Base-by-base conservation (phyloP, 164 flowering plant genomes). In the Tetrastigma voinierianum region DNA sequence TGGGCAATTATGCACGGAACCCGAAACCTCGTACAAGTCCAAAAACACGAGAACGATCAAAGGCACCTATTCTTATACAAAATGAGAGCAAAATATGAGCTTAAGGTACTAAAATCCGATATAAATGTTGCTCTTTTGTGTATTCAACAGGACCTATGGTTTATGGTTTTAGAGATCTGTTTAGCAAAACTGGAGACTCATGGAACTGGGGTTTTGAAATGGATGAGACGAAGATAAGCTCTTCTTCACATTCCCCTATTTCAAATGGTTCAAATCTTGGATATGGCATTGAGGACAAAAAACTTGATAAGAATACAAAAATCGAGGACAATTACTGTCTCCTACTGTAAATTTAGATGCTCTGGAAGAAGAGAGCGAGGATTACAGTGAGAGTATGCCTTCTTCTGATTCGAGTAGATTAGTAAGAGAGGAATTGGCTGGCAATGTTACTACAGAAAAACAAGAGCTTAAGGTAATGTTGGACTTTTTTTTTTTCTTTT, bases 81-180 rank as follows among this genome's bases (percentile, higher is more conserved):
- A n/a, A n/a, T n/a, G n/a, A n/a, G n/a, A n/a, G n/a, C n/a, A n/a
- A n/a, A n/a, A n/a, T n/a, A n/a, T n/a, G n/a, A n/a, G n/a, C n/a
- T n/a, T n/a, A n/a, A n/a, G n/a, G n/a, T n/a, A n/a, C n/a, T n/a
- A n/a, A n/a, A n/a, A n/a, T n/a, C n/a, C n/a, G n/a, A n/a, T n/a
- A n/a, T n/a, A n/a, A n/a, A n/a, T n/a, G n/a, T n/a, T n/a, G n/a
- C n/a, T n/a, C n/a, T n/a, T n/a, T n/a, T n/a, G n/a, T n/a, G n/a
- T n/a, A n/a, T n/a, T n/a, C n/a, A n/a, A n/a, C n/a, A 46, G 95
- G 87, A 65, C 84, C 93, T 70, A 87, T 82, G 70, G 86, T 90
- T 45, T 88, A 78, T 85, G 97, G 90, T 58, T 84, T 88, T 64
- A 65, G 86, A 54, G 98, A 96, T 81, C 96, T 96, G 59, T 93